phyloP scores from a whole-genome alignment of 2,329 filamentous ascomycete genomes.

The Coniochaeta hoffmannii region DNA sequence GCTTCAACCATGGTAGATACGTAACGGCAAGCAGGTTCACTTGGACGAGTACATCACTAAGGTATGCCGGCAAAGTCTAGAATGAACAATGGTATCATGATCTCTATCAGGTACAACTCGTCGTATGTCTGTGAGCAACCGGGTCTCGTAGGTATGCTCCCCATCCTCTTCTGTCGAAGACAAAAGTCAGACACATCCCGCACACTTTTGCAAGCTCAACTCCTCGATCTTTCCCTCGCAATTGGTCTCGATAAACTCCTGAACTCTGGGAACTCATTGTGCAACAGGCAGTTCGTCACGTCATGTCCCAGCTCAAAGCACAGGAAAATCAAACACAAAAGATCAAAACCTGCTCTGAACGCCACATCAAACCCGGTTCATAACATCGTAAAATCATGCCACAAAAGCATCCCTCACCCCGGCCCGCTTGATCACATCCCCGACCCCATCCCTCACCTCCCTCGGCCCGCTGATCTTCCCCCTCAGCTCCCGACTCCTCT shows the following conservation, averaged over 20 bases:
- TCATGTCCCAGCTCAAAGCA: no score
- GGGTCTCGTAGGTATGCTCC: not conserved
- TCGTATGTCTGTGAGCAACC: not conserved
- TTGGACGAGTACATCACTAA: no score
- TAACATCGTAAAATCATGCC: not conserved
- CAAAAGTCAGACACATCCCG: not conserved
- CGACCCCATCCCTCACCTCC: conserved; percentile 51
- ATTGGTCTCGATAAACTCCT: no score
- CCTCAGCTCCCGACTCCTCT: conserved; percentile 49
- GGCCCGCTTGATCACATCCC: conserved; percentile 44
- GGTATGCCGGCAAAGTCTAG: no score
- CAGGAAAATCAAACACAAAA: not conserved
- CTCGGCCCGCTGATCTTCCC: conserved; percentile 53
- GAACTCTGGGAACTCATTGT: no score
- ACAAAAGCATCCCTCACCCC: conserved; percentile 25
- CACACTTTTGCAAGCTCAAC: not conserved
- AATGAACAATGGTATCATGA: not conserved
- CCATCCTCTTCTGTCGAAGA: not conserved
- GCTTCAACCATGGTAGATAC: no score
- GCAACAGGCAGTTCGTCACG: no score
- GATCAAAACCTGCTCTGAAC: not conserved
- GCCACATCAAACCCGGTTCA: not conserved
- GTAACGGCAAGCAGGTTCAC: no score
- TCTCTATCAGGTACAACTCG: not conserved
- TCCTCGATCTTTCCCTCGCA: not conserved